Base-by-base conservation (phyloP, 257 asterid genomes). In the Primulina tabacum region DNA sequence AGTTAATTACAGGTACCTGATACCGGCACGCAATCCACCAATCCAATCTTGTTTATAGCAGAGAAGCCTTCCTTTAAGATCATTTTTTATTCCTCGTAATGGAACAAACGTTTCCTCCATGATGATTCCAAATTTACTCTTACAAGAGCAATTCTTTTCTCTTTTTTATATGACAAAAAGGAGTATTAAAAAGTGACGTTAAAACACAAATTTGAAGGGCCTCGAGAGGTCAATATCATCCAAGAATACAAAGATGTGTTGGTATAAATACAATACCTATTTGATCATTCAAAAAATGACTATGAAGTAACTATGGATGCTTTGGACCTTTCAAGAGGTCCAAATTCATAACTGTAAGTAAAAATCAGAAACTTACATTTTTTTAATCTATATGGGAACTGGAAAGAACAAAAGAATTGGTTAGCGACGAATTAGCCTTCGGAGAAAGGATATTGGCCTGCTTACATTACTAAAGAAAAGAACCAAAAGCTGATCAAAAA, bases 91-190 rank as follows among this genome's bases (percentile, higher is more conserved):
- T 71, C 98, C 98, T 17, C 97, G 95, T 20, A 93, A 69, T 2
- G 98, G 98, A 73, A 92, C 95, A 69, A 86, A 92, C 20, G 95
- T 86, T 82, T 92, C 96, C 81, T 92, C 97, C 97, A 92, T 92
- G 73, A 35, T 60, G 73, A 61, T 74, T 72, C 73, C 47, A 17
- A 67, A 62, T 7, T 53, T 64, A 65, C 73, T 37, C 73, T 64
- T 72, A 69, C 77, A 65, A 64, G 30, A 58, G 32, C 56, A 24
- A 21, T 43, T 43, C 50, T 64, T 62, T 20, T 60, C 67, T 11
- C 33, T 12, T 73, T 40, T 29, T 57, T 40, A 40, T 74, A 67
- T 28, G 37, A 35, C 59, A 32, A 32, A 50, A 65, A 62, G n/a
- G 28, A 72, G 67, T 53, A 52, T 20, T 34, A 37, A 59, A 14